These are phyloP conservation scores for Leccinum pseudoinsigne DNA, from an alignment of 1,284 basidiomycete genomes.

Conservation along the genomic window DNA sequence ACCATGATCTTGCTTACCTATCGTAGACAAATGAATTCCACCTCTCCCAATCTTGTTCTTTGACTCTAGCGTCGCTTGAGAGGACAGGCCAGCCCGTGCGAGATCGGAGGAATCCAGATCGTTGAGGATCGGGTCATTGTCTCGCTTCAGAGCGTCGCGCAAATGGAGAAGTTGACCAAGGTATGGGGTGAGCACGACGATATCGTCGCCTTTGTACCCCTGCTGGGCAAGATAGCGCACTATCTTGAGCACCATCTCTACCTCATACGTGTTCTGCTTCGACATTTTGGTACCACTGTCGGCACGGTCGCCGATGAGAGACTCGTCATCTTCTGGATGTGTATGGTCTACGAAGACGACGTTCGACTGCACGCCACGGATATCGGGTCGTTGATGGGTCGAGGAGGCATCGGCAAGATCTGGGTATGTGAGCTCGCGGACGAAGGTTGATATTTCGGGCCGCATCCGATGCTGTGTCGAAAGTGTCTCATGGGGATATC, in stretches of 20 bases:
- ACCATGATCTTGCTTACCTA: conserved; percentile 39
- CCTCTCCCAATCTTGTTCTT: conserved; percentile 36
- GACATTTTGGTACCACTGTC: conserved; percentile 49
- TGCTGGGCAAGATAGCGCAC: conserved; percentile 61
- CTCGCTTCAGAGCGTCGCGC: conserved; percentile 41
- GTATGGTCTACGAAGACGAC: conserved; percentile 58
- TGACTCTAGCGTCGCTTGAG: conserved; percentile 15
- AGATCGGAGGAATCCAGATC: conserved; percentile 59
- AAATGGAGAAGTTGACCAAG: conserved; percentile 57
- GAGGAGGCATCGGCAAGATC: conserved; percentile 52
- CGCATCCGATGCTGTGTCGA: conserved; percentile 63
- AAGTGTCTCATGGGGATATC: conserved; percentile 56
- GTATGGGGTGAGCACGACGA: conserved; percentile 66
- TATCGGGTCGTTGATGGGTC: conserved; percentile 46
- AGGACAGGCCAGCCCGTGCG: conserved; percentile 47
- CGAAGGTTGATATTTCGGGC: conserved; percentile 59
- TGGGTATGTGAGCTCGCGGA: conserved; percentile 60
- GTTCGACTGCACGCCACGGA: conserved; percentile 54
- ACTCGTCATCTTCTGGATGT: conserved; percentile 51
- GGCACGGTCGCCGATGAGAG: conserved; percentile 38
- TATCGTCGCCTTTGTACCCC: conserved; percentile 54
- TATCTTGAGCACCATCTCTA: conserved; percentile 57
- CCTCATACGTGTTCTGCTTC: conserved; percentile 57
- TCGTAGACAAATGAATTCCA: conserved; percentile 52
- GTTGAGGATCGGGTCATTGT: conserved; percentile 56